Evolutionary conservation across 345 rosid species (phyloP), one percentile per base, ranked within the genome.

Genomic region (Gynandropsis gynandra): DNA sequence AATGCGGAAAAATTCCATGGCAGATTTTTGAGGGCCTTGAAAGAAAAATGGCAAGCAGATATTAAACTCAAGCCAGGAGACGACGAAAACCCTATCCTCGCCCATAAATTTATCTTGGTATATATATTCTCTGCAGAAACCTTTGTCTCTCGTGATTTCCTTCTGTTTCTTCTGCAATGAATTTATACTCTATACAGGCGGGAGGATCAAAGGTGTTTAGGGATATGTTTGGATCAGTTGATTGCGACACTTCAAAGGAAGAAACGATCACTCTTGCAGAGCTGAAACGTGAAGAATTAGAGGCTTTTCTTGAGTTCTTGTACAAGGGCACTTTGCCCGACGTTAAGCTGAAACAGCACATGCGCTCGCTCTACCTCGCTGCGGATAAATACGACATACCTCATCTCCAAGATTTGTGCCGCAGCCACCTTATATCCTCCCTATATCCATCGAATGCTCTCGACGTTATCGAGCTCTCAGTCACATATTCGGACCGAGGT

Each of bases 361-460:
- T 43, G 6, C 60, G 31, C 32, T 40, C 50, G 4, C 60, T 55
- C 50, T 55, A 43, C 13, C 33, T 42, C 1, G 50, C 60, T 13
- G 60, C 60, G 3, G 34, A 55, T 17, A 55, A 55, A 18, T 55
- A 55, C 24, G 50, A 55, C 41, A 42, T 55, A 29, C 41, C 17
- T 16, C 42, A 55, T 36, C 60, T 55, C 18, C 41, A 42, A 42
- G 42, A 55, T 18, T 0, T 4, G 21, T 55, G 60, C 32, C 27
- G 49, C 16, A 17, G 10, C 0, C 5, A 10, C 8, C n/a, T 54
- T 7, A 41, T 42, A n/a, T 42, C 40, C 39, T n/a, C 58, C 40
- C 15, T 53, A 7, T 16, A 16, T 12, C 1, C 10, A 15, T 16
- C 12, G 14, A 42, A 54, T 48, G n/a, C 32, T 41, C 8, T 54